Evolutionary conservation across 805 yeast species (phyloP), one percentile per base, ranked within the genome.

Genomic region (Zygosaccharomyces rouxii): DNA sequence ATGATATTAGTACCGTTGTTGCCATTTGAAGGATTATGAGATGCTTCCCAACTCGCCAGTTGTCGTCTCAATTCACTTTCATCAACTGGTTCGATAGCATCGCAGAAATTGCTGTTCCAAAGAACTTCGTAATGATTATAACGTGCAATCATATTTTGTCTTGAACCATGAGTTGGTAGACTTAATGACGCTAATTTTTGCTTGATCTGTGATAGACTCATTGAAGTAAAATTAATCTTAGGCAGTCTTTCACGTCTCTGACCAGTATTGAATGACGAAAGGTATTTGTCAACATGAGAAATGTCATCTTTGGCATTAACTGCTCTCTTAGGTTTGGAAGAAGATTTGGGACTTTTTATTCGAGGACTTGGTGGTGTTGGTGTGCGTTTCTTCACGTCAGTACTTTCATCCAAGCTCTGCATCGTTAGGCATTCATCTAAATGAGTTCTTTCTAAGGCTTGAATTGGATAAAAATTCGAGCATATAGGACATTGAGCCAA

Each of bases 71-170:
- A 64, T 4, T 78, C 76, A 33, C 71, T 67, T 19, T 80, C 81
- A 22, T 78, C 66, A 3, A 77, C 78, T 0, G 96, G 96, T 26
- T 71, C 73, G 30, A 77, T 69, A 5, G 89, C 77, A 60, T 89
- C 96, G 38, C 82, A 54, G 41, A 62, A 75, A 59, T 89, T 89
- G 10, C 96, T 83, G 60, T 90, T 90, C 81, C 83, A 85, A 9
- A 89, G 60, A 28, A 82, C 79, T 48, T 84, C 80, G 70, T 81
- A 90, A 55, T 89, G 92, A 52, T 80, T 83, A 60, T 86, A 86
- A 35, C 98, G 68, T 16, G 76, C 67, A 51, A 86, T 90, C 56
- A 89, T 59, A 53, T 79, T 83, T 13, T 67, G 68, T 51, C 87
- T 72, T 1, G 83, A 66, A 0, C 97, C 98, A 7, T 62, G 64